phyloP scores from a whole-genome alignment of 768 basidiomycete species.

The Tricholoma furcatifolium region DNA sequence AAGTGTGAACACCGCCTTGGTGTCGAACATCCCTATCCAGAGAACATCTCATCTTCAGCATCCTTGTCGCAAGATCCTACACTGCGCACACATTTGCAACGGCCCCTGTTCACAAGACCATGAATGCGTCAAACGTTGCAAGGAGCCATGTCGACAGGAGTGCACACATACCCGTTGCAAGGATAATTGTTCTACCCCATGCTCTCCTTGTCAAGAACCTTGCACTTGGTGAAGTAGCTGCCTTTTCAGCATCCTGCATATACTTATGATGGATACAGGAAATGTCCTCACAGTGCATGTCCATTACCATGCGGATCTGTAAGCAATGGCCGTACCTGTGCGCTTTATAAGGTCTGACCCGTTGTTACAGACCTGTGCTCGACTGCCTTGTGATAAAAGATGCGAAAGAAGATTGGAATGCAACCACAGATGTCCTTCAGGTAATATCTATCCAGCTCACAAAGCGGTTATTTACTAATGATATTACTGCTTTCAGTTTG shows the following conservation, averaged over 20 bases:
- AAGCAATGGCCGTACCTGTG: slow-evolving; percentile 23
- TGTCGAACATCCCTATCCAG: slow-evolving; percentile 8
- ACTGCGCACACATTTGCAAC: slow-evolving; percentile 57
- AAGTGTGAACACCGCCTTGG: slow-evolving; percentile 14
- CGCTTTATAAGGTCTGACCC: neutral
- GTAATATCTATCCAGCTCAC: slow-evolving; percentile 31
- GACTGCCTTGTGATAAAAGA: slow-evolving; percentile 60
- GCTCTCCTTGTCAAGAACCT: slow-evolving; percentile 60
- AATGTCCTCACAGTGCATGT: slow-evolving; percentile 53
- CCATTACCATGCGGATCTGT: slow-evolving; percentile 70
- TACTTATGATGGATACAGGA: slow-evolving; percentile 29
- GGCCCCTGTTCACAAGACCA: slow-evolving; percentile 49
- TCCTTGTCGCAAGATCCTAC: slow-evolving; percentile 48
- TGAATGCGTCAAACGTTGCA: slow-evolving; percentile 46
- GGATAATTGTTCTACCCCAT: slow-evolving; percentile 47
- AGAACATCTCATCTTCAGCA: slow-evolving; percentile 42
- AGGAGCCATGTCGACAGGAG: slow-evolving; percentile 45
- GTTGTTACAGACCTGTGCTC: slow-evolving; percentile 51
- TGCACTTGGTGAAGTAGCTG: slow-evolving; percentile 47
- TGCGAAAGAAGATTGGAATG: slow-evolving; percentile 51
- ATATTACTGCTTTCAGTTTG: slow-evolving; percentile 44
- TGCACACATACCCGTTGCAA: slow-evolving; percentile 55
- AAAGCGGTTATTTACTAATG: neutral
- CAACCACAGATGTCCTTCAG: slow-evolving; percentile 67
- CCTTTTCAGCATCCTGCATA: neutral